phyloP scores from a whole-genome alignment of 2,329 filamentous ascomycete species.

The Pseudogymnoascus sp. region DNA sequence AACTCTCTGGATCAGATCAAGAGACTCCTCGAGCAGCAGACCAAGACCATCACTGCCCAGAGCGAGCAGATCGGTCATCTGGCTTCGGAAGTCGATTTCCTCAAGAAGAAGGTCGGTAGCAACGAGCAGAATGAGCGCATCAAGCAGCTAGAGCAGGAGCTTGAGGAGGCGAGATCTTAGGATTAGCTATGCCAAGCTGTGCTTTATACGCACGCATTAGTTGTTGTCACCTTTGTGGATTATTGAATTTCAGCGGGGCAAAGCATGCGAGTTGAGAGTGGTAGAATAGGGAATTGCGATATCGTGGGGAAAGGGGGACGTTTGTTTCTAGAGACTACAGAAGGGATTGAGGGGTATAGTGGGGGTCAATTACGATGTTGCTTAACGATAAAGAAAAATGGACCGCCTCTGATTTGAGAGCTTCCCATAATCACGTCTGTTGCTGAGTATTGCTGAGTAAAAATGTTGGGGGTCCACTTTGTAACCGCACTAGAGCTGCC shows the following conservation, averaged over 20 bases:
- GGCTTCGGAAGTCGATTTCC: slow-evolving; percentile 64
- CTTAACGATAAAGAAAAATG: not conserved
- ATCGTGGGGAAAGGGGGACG: not conserved
- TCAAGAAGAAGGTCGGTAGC: slow-evolving; percentile 70
- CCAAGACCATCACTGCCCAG: slow-evolving; percentile 67
- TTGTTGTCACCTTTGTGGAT: not conserved
- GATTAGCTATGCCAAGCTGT: not conserved
- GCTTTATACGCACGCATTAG: not conserved
- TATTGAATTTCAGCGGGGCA: not conserved
- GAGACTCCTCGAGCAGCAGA: slow-evolving; percentile 67
- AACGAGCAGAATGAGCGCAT: slow-evolving; percentile 62
- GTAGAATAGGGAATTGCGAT: not conserved
- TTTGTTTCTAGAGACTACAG: not conserved
- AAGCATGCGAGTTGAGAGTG: not conserved
- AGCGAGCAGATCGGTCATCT: slow-evolving; percentile 65
- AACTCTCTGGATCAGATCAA: slow-evolving; percentile 70
- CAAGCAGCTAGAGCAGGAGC: slow-evolving; percentile 57
- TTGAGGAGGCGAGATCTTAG: slow-evolving; percentile 55
- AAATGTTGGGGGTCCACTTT: not conserved
- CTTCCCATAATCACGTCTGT: not conserved
- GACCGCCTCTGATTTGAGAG: not conserved
- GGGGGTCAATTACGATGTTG: not conserved
- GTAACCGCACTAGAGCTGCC: not conserved
- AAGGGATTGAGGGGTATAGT: not conserved
- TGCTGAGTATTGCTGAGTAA: not conserved